Conservation (phyloP, 495 filamentous ascomycete species). For the Cudoniella acicularis region DNA sequence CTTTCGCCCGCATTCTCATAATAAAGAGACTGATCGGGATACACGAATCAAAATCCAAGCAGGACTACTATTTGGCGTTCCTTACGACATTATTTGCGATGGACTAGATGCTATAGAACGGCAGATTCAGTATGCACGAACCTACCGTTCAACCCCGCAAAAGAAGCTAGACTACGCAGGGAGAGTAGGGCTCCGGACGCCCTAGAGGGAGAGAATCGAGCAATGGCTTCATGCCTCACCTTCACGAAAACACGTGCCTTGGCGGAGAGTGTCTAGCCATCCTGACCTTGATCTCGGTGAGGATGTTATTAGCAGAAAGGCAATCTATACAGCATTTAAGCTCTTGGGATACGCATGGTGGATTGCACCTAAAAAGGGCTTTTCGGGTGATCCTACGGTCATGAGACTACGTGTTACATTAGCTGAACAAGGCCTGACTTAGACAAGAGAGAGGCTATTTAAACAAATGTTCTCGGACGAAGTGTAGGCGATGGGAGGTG, state of each 20-base stretch:
- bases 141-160: not conserved
- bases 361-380: not conserved
- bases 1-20: not conserved
- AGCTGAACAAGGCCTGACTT: not conserved
- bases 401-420: not conserved
- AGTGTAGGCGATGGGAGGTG: slow-evolving; percentile 17
- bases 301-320: not conserved
- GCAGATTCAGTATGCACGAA: not conserved
- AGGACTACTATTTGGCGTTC: not conserved
- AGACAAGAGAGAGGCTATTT: slow-evolving; percentile 17
- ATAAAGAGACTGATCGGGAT: not conserved
- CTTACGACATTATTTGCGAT: not conserved
- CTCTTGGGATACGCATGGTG: not conserved
- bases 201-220: not conserved
- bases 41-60: not conserved
- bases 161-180: not conserved
- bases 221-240: not conserved
- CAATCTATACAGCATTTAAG: not conserved
- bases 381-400: not conserved
- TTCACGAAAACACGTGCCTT: not conserved
- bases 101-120: not conserved
- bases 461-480: slow-evolving; percentile 26
- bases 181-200: not conserved
- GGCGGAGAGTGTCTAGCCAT: not conserved
- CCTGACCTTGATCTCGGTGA: not conserved